A percentile compares a stretch with the other conserved stretches of the same genome.
Evolutionary conservation across 1,284 basidiomycete genomes (phyloP).

Genomic region (Fomitopsis pinicola): DNA sequence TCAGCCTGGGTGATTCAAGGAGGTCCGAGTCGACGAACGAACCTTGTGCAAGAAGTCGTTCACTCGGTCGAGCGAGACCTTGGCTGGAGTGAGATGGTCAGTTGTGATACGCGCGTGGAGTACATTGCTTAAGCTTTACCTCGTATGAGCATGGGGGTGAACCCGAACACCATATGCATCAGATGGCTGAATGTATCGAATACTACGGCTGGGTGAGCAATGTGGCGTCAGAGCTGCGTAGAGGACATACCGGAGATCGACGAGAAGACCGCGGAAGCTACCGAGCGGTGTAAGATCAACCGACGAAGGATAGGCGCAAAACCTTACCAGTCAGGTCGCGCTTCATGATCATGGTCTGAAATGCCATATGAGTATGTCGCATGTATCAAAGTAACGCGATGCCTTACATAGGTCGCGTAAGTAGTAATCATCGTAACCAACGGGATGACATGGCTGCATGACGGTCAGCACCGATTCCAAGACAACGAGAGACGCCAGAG

Average conservation of each 20-base stretch:
- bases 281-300: not conserved
- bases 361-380: not conserved
- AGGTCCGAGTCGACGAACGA: slow-evolving; percentile 8
- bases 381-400: not conserved
- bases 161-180: slow-evolving; percentile 28
- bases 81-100: slow-evolving; percentile 20
- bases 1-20: not conserved
- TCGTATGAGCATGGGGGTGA: slow-evolving; percentile 29
- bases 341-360: slow-evolving; percentile 32
- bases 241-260: slow-evolving; percentile 30
- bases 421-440: slow-evolving; percentile 64
- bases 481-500: not conserved
- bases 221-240: not conserved
- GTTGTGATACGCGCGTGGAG: slow-evolving; percentile 8
- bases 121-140: slow-evolving; percentile 23
- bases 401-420: slow-evolving; percentile 51
- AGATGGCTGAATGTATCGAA: slow-evolving; percentile 34
- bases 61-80: slow-evolving; percentile 45
- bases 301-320: slow-evolving; percentile 6
- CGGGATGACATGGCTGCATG: slow-evolving; percentile 53
- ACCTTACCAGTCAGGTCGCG: slow-evolving; percentile 26
- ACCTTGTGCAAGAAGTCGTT: slow-evolving; percentile 42
- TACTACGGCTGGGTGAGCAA: slow-evolving; percentile 12
- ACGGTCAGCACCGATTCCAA: not conserved
- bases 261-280: slow-evolving; percentile 37